phyloP scores from a whole-genome alignment of 2,329 filamentous ascomycete genomes.

The Colletotrichum plurivorum region DNA sequence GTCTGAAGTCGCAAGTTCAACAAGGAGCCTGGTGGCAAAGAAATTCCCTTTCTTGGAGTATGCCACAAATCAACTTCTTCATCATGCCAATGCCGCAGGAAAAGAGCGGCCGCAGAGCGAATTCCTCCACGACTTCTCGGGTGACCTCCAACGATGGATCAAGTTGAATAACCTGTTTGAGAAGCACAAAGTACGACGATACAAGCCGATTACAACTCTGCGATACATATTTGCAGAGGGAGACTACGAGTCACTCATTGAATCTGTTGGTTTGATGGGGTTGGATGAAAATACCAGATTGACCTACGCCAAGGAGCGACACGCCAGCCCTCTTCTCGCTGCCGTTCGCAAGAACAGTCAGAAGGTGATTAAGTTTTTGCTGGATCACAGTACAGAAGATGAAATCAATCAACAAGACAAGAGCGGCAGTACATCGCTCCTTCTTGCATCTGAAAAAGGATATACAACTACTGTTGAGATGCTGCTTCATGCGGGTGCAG shows the following conservation, averaged over 20 bases:
- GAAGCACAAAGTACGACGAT: not conserved
- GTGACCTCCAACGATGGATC: not conserved
- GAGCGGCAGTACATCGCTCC: not conserved
- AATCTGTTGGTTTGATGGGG: fast-evolving
- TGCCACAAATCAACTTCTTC: not conserved
- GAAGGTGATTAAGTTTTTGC: no score
- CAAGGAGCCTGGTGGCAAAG: not conserved
- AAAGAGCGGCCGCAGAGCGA: fast-evolving
- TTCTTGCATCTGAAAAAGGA: not conserved
- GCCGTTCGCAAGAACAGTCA: not conserved
- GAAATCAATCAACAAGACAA: not conserved
- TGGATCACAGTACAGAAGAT: no score
- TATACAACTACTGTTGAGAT: not conserved
- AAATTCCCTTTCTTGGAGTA: slow-evolving; percentile 25
- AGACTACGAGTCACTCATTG: fast-evolving
- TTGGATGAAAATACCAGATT: fast-evolving
- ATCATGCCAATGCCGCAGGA: slow-evolving; percentile 3
- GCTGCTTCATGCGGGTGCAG: not conserved
- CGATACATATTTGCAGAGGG: not conserved
- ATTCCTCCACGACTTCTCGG: fast-evolving
- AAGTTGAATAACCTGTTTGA: not conserved
- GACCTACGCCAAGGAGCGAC: fast-evolving
- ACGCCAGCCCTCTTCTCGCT: not conserved
- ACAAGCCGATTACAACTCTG: not conserved
- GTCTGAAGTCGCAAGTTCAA: no score